A percentile compares a stretch with the other conserved stretches of the same genome.
Conservation (phyloP, 2,329 filamentous ascomycete genomes). For the Shiraia bambusicola region DNA sequence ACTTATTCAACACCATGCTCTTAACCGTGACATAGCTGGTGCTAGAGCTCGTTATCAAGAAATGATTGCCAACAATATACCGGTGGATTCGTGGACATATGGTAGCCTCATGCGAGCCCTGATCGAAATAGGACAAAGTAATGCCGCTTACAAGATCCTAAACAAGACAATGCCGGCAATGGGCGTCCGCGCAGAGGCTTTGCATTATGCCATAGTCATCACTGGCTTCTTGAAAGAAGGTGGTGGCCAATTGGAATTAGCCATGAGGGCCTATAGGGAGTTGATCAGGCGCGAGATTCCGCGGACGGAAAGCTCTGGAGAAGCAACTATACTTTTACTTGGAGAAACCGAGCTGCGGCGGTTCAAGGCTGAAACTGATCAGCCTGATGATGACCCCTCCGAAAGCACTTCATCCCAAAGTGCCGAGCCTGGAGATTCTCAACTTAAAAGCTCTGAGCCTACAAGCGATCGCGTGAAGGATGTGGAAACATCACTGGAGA, state of each 20-base stretch:
- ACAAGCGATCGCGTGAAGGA: conserved; percentile 16
- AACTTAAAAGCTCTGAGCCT: conserved; percentile 10
- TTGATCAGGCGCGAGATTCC: conserved; percentile 46
- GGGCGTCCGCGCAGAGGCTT: conserved; percentile 47
- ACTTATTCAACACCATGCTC: conserved; percentile 69
- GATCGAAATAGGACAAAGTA: conserved; percentile 54
- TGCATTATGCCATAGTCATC: conserved; percentile 58
- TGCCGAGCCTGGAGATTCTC: too few relatives aligned
- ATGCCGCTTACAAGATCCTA: conserved; percentile 57
- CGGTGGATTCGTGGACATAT: conserved; percentile 60
- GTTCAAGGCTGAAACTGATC: conserved; percentile 11
- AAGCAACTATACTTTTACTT: conserved; percentile 38
- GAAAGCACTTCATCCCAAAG: too few relatives aligned
- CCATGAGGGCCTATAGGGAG: conserved; percentile 51
- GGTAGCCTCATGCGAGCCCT: conserved; percentile 62
- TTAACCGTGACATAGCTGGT: conserved; percentile 59
- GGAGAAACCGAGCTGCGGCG: conserved; percentile 24
- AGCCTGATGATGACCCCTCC: too few relatives aligned
- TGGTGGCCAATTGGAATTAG: conserved; percentile 46
- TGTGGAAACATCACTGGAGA: conserved; percentile 31
- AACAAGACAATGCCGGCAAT: conserved; percentile 53
- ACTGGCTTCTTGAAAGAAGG: conserved; percentile 49
- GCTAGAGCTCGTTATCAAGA: conserved; percentile 56
- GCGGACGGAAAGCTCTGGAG: conserved; percentile 47
- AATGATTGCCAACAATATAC: conserved; percentile 57